phyloP scores from a whole-genome alignment of 768 basidiomycete genomes.

The Termitomyces sp. region DNA sequence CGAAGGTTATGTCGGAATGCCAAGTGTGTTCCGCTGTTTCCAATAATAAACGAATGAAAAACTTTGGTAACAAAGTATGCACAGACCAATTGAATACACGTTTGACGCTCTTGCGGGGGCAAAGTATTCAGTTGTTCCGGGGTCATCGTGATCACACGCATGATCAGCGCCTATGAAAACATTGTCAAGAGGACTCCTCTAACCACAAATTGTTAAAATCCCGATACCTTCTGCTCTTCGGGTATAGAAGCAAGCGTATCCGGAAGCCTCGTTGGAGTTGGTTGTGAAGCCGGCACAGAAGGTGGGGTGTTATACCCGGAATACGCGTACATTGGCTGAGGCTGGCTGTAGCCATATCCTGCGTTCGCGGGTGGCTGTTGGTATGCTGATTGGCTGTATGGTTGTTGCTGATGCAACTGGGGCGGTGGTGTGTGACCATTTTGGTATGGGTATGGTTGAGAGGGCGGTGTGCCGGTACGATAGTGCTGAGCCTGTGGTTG shows the following conservation, averaged over 20 bases:
- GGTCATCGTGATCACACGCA: constrained; percentile 45
- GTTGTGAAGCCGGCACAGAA: constrained; percentile 16
- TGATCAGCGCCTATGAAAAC: constrained; percentile 9
- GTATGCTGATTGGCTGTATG: constrained; percentile 8
- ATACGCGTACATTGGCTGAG: constrained; percentile 9
- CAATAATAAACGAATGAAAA: neutral
- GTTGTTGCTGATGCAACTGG: constrained; percentile 2
- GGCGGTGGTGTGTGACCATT: constrained; percentile 16
- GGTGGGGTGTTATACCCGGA: constrained; percentile 14
- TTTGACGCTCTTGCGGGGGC: constrained; percentile 67
- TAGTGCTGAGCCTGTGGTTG: constrained; percentile 27
- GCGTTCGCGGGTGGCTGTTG: constrained; percentile 2
- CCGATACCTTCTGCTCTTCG: constrained; percentile 60
- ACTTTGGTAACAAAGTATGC: neutral
- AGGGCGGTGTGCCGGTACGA: constrained; percentile 27
- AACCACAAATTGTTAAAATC: neutral
- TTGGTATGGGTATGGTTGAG: constrained; percentile 18
- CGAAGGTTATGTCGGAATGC: constrained; percentile 23
- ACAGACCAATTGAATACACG: constrained; percentile 79
- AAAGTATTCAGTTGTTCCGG: constrained; percentile 77
- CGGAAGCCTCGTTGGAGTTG: constrained; percentile 23
- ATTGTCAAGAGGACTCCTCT: neutral
- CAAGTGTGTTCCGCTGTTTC: constrained; percentile 32
- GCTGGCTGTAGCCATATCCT: constrained; percentile 16
- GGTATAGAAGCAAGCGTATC: constrained; percentile 55